These are phyloP conservation scores for Oryza officinalis DNA, from an alignment of 176 grass and related monocot species.

Conservation along the genomic window DNA sequence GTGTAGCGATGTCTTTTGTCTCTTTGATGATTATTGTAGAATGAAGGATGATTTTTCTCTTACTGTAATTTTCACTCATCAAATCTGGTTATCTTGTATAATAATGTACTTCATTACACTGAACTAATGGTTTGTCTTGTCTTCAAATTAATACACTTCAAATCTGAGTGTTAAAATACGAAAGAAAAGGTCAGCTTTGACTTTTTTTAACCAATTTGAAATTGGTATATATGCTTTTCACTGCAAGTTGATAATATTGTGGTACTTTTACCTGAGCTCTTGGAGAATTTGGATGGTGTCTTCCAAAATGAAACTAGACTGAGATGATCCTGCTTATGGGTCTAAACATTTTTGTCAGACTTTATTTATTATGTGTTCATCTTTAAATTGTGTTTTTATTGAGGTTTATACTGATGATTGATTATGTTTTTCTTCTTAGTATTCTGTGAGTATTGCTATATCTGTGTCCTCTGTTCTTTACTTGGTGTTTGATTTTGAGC, in stretches of 20 bases:
- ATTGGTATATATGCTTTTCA: conserved; percentile 1
- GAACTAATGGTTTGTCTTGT: not conserved
- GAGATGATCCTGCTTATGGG: not conserved
- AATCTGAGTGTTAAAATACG: conserved; percentile 9
- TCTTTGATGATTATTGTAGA: conserved; percentile 3
- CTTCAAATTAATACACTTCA: conserved; percentile 12
- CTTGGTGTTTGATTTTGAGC: not conserved
- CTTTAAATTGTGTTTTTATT: conserved; percentile 7
- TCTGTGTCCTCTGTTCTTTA: not conserved
- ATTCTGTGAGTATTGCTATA: not conserved
- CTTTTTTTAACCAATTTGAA: conserved; percentile 27
- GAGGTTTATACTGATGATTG: not conserved
- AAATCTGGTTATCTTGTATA: not conserved
- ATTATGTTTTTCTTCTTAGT: not conserved
- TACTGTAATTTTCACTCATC: not conserved
- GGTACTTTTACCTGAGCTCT: conserved; percentile 1
- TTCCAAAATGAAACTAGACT: conserved; percentile 4
- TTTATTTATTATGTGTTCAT: conserved; percentile 28
- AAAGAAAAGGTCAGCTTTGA: conserved; percentile 23
- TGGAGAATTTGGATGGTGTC: not conserved
- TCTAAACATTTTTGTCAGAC: not conserved
- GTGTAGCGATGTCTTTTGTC: not conserved
- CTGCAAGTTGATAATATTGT: not conserved
- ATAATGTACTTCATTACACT: conserved; percentile 31
- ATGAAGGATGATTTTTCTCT: not conserved